phyloP scores from a whole-genome alignment of 768 basidiomycete genomes.

The Tricholoma matsutake region DNA sequence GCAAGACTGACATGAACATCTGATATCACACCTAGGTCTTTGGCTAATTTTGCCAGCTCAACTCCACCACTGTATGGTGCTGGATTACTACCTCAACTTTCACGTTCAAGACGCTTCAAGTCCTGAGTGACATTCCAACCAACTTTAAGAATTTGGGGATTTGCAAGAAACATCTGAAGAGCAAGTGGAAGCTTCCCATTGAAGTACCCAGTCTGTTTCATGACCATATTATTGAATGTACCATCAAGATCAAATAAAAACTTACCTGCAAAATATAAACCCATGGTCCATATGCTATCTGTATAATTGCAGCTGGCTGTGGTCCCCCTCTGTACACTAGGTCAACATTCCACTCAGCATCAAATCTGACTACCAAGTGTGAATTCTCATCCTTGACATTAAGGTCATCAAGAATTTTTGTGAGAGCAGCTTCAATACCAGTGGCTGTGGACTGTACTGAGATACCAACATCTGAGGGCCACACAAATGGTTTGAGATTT shows the following conservation, averaged over 20 bases:
- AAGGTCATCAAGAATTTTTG: constrained; percentile 15
- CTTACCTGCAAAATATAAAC: neutral
- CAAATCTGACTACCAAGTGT: constrained; percentile 19
- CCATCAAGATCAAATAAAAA: neutral
- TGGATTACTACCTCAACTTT: neutral
- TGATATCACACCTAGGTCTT: neutral
- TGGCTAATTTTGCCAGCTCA: neutral
- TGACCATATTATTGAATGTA: neutral
- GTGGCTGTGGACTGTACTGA: constrained; percentile 2
- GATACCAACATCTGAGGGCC: constrained; percentile 10
- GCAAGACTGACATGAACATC: neutral
- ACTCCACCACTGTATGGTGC: neutral
- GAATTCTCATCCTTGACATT: constrained; percentile 2
- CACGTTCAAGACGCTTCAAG: neutral
- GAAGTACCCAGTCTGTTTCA: neutral
- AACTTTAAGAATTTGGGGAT: neutral
- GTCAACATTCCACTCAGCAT: constrained; percentile 26
- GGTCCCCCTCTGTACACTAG: no score
- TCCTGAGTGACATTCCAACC: neutral
- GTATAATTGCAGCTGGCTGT: no score
- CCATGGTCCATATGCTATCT: neutral
- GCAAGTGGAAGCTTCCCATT: neutral
- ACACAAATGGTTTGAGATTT: constrained; percentile 14
- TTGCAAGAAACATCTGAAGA: neutral
- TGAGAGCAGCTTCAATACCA: constrained; percentile 16